Conservation (phyloP, 768 basidiomycete genomes). For the Hebeloma cylindrosporum region DNA sequence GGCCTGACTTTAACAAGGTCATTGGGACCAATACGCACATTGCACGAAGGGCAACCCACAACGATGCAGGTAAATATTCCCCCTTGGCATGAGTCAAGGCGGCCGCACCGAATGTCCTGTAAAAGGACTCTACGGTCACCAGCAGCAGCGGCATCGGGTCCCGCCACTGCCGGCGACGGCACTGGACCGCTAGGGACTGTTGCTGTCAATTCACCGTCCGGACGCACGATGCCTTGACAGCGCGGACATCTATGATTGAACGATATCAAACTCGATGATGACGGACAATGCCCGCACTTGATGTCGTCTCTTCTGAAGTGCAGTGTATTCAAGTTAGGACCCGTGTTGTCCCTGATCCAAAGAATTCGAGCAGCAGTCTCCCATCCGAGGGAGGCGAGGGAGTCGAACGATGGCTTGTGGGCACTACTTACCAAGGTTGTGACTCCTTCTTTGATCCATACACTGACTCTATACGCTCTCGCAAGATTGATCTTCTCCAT, state of each 20-base stretch:
- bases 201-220: too few species aligned
- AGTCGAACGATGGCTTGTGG: slow-evolving; percentile 2
- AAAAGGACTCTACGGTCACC: too few species aligned
- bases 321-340: neutral
- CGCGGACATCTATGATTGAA: neutral
- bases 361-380: slow-evolving; percentile 7
- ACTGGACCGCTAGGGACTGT: too few species aligned
- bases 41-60: neutral
- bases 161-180: too few species aligned
- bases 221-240: neutral
- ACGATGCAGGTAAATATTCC: neutral
- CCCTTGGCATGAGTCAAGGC: neutral
- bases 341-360: slow-evolving; percentile 5
- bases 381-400: slow-evolving; percentile 6
- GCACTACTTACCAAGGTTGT: slow-evolving; percentile 4
- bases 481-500: slow-evolving; percentile 10
- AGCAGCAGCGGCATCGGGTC: too few species aligned
- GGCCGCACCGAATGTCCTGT: neutral
- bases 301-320: slow-evolving; percentile 5
- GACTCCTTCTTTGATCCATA: slow-evolving; percentile 12
- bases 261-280: neutral
- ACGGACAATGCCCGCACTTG: slow-evolving; percentile 7
- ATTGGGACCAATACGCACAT: too few species aligned
- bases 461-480: slow-evolving; percentile 7
- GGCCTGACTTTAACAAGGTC: neutral